phyloP scores from a whole-genome alignment of 2,329 filamentous ascomycete genomes.

The Sarocladium brachiariae region DNA sequence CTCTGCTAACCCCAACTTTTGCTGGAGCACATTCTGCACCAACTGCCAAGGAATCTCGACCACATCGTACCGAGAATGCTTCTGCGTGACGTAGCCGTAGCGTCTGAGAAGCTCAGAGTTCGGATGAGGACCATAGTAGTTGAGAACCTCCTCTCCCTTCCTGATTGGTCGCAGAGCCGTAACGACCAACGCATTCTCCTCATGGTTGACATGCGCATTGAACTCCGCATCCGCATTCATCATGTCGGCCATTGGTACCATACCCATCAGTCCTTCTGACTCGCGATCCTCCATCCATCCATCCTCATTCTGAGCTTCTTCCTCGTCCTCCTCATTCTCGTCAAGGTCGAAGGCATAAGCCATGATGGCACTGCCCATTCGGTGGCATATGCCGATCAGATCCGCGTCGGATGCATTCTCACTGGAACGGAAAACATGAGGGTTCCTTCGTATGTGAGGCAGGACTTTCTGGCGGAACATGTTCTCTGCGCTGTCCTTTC shows the following conservation, averaged over 20 bases:
- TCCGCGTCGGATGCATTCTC: constrained; percentile 33
- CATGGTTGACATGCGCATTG: constrained; percentile 57
- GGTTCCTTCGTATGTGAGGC: constrained; percentile 40
- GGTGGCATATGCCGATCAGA: constrained; percentile 54
- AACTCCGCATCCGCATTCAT: constrained; percentile 85
- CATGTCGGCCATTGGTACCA: constrained; percentile 87
- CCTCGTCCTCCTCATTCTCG: constrained; percentile 45
- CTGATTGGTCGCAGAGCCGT: constrained; percentile 61
- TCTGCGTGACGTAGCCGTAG: constrained; percentile 80
- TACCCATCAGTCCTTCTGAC: constrained; percentile 59
- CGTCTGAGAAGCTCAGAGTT: constrained; percentile 75
- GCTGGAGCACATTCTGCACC: constrained; percentile 40
- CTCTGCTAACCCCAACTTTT: constrained; percentile 30
- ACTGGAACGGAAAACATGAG: constrained; percentile 34
- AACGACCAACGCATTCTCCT: constrained; percentile 56
- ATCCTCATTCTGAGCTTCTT: constrained; percentile 54
- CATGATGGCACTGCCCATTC: constrained; percentile 86
- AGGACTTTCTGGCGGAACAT: constrained; percentile 55
- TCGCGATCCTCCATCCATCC: constrained; percentile 61
- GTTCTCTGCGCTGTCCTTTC: constrained; percentile 62
- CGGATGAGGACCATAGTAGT: constrained; percentile 82
- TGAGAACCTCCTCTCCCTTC: constrained; percentile 71
- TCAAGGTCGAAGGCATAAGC: constrained; percentile 84
- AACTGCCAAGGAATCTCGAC: constrained; percentile 65
- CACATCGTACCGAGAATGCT: constrained; percentile 74